Evolutionary conservation across 768 basidiomycete species (phyloP), one percentile per base, ranked within the genome.

Genomic region (Mycena indigotica): DNA sequence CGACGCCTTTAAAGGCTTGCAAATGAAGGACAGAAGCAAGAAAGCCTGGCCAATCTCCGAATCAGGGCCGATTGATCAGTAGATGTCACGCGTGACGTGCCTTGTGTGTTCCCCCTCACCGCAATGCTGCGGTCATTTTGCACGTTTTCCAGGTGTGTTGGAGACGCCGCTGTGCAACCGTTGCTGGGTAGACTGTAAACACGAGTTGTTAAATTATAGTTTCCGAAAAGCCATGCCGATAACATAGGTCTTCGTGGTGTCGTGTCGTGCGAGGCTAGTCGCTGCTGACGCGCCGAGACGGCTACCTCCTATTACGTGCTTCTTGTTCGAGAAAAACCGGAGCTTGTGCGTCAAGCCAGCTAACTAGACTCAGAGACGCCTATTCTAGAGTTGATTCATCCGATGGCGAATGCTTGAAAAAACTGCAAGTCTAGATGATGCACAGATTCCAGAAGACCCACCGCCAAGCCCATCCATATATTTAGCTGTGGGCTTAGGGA

Each of bases 251-350:
- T 28, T 24, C 21, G 30, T 24, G 28, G 26, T 39, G 50, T 23
- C 32, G 12, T 54, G 41, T 49, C 55, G 48, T 19, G 56, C 32
- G 50, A 41, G 53, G 16, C 54, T 38, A 41, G 28, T n/a, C 39
- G 56, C 57, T 56, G 56, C 56, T 62, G 45, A 55, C 53, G 61
- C 61, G 61, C 57, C 38, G 61, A 58, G 57, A 58, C 54, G n/a
- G n/a, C n/a, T n/a, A n/a, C n/a, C n/a, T n/a, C n/a, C n/a, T n/a
- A 53, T 54, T 53, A 52, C 60, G 28, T 23, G 26, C 51, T 41
- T 51, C 49, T 24, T 30, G 35, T 54, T 54, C 52, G 54, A 53
- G 50, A 61, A 61, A 45, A 44, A 21, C 32, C 29, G 40, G 49
- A 50, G 58, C 46, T 38, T 48, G 13, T 25, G 13, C n/a, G 28